Evolutionary conservation across 1,284 basidiomycete genomes (phyloP).

Genomic region (Termitomyces sp.): DNA sequence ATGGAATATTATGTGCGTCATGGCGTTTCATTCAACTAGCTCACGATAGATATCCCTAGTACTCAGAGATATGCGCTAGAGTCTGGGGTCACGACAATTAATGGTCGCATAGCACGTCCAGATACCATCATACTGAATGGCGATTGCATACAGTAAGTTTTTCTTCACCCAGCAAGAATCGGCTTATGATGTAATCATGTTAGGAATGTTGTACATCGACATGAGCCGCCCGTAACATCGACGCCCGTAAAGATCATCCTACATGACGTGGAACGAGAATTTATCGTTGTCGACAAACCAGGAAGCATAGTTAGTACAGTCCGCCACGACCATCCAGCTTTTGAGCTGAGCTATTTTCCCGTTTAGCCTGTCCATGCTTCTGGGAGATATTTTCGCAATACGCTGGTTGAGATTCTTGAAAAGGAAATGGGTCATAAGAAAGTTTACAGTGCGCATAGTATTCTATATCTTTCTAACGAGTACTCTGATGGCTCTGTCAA

Average conservation of each 20-base stretch:
- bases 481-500: slow-evolving; percentile 27
- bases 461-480: slow-evolving; percentile 2
- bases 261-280: slow-evolving; percentile 73
- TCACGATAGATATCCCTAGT: slow-evolving; percentile 6
- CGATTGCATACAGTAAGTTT: slow-evolving; percentile 82
- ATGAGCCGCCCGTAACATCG: slow-evolving; percentile 93
- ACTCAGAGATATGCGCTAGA: slow-evolving; percentile 82
- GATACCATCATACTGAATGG: slow-evolving; percentile 82
- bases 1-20: slow-evolving; percentile 87
- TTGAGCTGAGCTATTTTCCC: slow-evolving; percentile 1
- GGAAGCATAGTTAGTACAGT: slow-evolving; percentile 78
- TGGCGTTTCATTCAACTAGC: background rate
- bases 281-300: slow-evolving; percentile 93
- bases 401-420: slow-evolving; percentile 83
- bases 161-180: background rate
- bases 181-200: slow-evolving; percentile 1
- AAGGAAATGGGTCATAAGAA: slow-evolving; percentile 81
- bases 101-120: slow-evolving; percentile 78
- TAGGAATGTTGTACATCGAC: slow-evolving; percentile 91
- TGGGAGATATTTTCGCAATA: slow-evolving; percentile 85
- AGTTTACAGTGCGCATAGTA: slow-evolving; percentile 66
- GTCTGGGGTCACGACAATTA: slow-evolving; percentile 93
- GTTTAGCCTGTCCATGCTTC: slow-evolving; percentile 82
- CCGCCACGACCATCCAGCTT: slow-evolving; percentile 10
- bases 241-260: slow-evolving; percentile 80